Conservation (phyloP, 768 basidiomycete species). For the Boletus tomentosulus region DNA sequence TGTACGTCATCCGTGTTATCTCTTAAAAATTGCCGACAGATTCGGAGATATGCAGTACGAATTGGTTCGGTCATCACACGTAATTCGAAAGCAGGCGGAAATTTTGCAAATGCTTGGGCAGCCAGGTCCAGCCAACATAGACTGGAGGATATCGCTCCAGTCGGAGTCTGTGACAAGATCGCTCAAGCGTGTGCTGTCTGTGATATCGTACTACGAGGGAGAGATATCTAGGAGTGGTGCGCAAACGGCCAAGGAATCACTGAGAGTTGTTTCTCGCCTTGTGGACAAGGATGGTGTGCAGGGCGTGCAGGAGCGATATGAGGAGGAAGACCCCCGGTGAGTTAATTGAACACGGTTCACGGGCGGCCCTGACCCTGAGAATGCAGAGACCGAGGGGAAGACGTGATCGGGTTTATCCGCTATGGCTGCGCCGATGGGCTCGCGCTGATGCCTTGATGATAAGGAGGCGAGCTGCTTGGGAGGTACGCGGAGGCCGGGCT, state of each 20-base stretch:
- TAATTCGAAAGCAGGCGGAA: conserved; percentile 44
- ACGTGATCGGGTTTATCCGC: conserved; percentile 51
- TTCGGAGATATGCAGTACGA: conserved; percentile 48
- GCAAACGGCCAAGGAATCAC: conserved; percentile 49
- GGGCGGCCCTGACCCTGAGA: conserved; percentile 16
- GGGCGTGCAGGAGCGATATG: conserved; percentile 29
- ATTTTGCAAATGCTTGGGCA: conserved; percentile 40
- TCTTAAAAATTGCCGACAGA: neutral
- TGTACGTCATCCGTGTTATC: conserved; percentile 37
- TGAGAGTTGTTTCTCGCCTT: conserved; percentile 54
- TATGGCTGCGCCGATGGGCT: conserved; percentile 54
- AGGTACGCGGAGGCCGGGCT: conserved; percentile 4
- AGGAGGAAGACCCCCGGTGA: conserved; percentile 44
- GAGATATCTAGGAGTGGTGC: conserved; percentile 44
- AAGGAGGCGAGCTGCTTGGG: conserved; percentile 4
- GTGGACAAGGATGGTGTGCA: conserved; percentile 62
- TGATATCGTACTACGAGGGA: conserved; percentile 50
- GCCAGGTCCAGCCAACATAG: conserved; percentile 26
- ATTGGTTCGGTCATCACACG: conserved; percentile 50
- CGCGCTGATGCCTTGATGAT: conserved; percentile 45
- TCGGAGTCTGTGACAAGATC: conserved; percentile 36
- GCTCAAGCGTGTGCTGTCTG: conserved; percentile 39
- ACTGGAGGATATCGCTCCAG: conserved; percentile 23
- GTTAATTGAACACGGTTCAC: conserved; percentile 24
- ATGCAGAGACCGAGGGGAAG: conserved; percentile 41